Percentiles rank a stretch among this genome's conserved stretches.
phyloP scores from a whole-genome alignment of 495 filamentous ascomycete genomes.

The Tuber melanosporum region DNA sequence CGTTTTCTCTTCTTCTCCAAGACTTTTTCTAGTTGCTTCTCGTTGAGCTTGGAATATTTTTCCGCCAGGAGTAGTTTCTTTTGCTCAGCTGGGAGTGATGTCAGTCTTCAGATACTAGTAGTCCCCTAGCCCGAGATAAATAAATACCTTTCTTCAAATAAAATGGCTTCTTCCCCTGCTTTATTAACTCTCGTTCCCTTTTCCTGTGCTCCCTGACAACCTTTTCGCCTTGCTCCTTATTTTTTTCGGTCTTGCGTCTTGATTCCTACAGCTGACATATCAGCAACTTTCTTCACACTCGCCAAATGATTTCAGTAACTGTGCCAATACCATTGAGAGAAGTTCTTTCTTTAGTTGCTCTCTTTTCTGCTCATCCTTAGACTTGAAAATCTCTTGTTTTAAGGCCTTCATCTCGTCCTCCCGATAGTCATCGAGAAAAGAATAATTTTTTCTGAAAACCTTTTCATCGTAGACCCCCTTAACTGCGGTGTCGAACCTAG shows the following conservation, averaged over 20 bases:
- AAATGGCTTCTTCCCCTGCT: slow-evolving; percentile 85
- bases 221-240: slow-evolving; percentile 58
- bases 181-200: slow-evolving; percentile 74
- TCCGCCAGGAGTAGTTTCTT: slow-evolving; percentile 76
- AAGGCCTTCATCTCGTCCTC: slow-evolving; percentile 69
- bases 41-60: slow-evolving; percentile 71
- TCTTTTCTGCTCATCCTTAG: slow-evolving; percentile 51
- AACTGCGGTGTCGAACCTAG: slow-evolving; percentile 69
- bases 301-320: slow-evolving; percentile 9
- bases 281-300: neutral
- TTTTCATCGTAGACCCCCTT: slow-evolving; percentile 50
- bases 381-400: slow-evolving; percentile 56
- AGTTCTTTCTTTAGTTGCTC: slow-evolving; percentile 63
- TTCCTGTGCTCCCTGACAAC: slow-evolving; percentile 65
- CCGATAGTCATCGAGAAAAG: slow-evolving; percentile 80
- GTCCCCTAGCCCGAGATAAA: neutral
- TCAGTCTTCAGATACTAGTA: slow-evolving; percentile 7
- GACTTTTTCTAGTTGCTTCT: slow-evolving; percentile 67
- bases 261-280: neutral
- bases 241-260: neutral
- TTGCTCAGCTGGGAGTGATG: slow-evolving; percentile 55
- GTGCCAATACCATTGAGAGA: slow-evolving; percentile 50
- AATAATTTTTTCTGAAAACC: slow-evolving; percentile 61
- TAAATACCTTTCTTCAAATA: slow-evolving; percentile 65
- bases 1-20: slow-evolving; percentile 73